These are phyloP conservation scores for Colletotrichum graminicola DNA, from an alignment of 2,329 filamentous ascomycete species.

Conservation along the genomic window DNA sequence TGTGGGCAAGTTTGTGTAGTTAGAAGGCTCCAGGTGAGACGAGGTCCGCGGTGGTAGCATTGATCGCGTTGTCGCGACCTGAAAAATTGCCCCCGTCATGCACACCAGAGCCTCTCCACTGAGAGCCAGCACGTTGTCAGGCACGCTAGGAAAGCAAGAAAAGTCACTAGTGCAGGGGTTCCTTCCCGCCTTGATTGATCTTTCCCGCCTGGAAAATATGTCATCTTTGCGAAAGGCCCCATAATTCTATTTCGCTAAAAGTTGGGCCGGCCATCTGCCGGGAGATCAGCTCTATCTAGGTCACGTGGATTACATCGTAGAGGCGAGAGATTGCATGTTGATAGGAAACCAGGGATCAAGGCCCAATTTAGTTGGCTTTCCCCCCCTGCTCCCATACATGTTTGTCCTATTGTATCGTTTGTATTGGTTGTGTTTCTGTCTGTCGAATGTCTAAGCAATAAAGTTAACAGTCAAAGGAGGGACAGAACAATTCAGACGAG, in stretches of 20 bases:
- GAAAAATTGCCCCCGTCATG: conserved; percentile 43
- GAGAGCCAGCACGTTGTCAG: conserved; percentile 13
- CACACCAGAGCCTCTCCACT: conserved; percentile 40
- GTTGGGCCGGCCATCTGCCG: conserved; percentile 24
- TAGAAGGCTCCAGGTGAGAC: conserved; percentile 9
- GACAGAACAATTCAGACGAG: background rate
- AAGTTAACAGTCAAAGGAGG: background rate
- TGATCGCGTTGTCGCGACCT: conserved; percentile 41
- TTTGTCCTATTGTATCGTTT: background rate
- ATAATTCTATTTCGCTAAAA: conserved; percentile 26
- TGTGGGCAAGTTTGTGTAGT: conserved; percentile 6
- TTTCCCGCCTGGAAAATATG: conserved; percentile 35
- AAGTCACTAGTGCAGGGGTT: conserved; percentile 42
- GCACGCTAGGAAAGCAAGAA: conserved; percentile 30
- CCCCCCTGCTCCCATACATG: too few species aligned
- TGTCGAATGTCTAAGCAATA: background rate
- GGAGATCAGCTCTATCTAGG: conserved; percentile 11
- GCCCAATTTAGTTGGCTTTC: background rate
- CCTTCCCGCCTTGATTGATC: conserved; percentile 32
- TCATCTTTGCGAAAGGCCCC: conserved; percentile 34
- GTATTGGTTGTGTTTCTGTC: background rate
- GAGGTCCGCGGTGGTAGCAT: conserved; percentile 10
- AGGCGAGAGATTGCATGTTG: background rate
- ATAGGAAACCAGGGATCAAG: background rate
- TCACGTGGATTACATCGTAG: conserved; percentile 22